Percentiles rank a stretch among this genome's conserved stretches.
phyloP scores from a whole-genome alignment of 306 rosid species.

The Prinsepia uniflora region DNA sequence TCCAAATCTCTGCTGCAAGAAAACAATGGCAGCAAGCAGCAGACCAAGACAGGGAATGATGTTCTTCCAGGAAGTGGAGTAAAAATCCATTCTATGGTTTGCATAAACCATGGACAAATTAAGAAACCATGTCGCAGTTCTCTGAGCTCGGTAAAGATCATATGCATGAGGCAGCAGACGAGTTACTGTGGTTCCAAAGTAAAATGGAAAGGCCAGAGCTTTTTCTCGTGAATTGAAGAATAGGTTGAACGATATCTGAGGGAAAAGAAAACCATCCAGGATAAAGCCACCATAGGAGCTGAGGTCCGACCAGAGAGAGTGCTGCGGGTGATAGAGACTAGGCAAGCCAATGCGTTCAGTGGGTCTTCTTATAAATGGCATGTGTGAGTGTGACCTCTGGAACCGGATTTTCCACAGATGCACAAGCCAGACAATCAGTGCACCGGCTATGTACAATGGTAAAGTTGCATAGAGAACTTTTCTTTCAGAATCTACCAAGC shows the following conservation, averaged over 20 bases:
- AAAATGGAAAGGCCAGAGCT: conserved; percentile 47
- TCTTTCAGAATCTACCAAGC: conserved; percentile 58
- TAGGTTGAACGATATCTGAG: conserved; percentile 63
- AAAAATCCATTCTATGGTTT: conserved; percentile 63
- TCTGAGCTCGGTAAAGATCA: conserved; percentile 72
- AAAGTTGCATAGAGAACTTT: conserved; percentile 54
- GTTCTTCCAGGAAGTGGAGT: conserved; percentile 84
- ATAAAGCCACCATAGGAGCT: conserved; percentile 68
- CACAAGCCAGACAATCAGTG: conserved; percentile 49
- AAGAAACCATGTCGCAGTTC: conserved; percentile 44
- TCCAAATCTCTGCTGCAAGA: conserved; percentile 79
- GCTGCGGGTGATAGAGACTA: conserved; percentile 31
- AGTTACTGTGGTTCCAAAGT: conserved; percentile 63
- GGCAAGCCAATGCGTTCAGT: not conserved
- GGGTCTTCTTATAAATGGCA: conserved; percentile 22
- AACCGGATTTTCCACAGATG: conserved; percentile 42
- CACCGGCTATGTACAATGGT: conserved; percentile 59
- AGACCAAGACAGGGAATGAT: conserved; percentile 55
- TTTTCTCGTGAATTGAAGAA: conserved; percentile 46
- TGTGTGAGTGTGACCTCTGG: conserved; percentile 21
- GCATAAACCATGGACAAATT: conserved; percentile 67
- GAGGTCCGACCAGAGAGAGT: conserved; percentile 59
- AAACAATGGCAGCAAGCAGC: conserved; percentile 50
- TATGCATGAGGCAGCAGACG: conserved; percentile 84
- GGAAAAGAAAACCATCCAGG: conserved; percentile 75